These are phyloP conservation scores for Venturia carpophila DNA, from an alignment of 2,329 filamentous ascomycete species.

Conservation along the genomic window DNA sequence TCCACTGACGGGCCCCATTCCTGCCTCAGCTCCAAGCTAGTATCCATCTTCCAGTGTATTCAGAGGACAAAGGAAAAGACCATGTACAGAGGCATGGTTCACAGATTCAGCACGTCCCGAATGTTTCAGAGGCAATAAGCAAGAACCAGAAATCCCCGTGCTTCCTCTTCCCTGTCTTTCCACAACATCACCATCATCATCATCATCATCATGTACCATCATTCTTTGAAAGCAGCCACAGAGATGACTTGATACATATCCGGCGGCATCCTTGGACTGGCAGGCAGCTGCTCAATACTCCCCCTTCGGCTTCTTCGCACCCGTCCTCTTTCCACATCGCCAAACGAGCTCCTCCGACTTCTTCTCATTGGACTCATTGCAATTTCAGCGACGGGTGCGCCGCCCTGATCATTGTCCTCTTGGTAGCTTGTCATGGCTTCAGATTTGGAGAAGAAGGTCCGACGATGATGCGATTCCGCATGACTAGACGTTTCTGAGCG, in stretches of 20 bases:
- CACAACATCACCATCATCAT: background rate
- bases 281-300: background rate
- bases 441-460: background rate
- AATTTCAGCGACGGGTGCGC: background rate
- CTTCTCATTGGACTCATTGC: background rate
- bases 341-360: background rate
- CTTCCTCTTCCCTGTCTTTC: background rate
- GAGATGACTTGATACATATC: slow-evolving; percentile 1
- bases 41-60: too few relatives aligned
- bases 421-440: background rate
- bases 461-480: background rate
- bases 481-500: background rate
- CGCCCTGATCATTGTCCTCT: background rate
- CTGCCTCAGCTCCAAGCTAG: too few relatives aligned
- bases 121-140: background rate
- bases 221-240: slow-evolving; percentile 7
- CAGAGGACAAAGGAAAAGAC: background rate
- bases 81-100: background rate
- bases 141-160: background rate
- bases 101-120: background rate
- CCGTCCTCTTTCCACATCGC: background rate
- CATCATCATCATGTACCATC: background rate
- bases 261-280: background rate
- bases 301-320: background rate
- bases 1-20: too few relatives aligned